These are phyloP conservation scores for Umbelopsis vinacea DNA, from an alignment of 192 early-diverging fungal genomes.

Conservation along the genomic window DNA sequence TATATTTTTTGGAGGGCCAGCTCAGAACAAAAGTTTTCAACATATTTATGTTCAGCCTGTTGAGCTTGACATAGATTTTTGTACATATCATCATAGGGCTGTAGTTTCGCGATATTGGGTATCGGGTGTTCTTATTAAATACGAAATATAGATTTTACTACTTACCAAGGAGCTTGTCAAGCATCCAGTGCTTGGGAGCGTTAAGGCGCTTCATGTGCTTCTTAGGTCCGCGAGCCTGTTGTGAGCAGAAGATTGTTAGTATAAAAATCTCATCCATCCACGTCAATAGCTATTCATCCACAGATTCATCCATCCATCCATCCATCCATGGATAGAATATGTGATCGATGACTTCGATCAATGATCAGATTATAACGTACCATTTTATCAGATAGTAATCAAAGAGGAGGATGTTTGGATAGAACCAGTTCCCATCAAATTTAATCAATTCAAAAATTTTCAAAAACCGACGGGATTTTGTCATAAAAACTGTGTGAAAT, in stretches of 20 bases:
- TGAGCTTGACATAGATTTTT: conserved; percentile 24
- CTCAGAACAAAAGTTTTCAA: conserved; percentile 25
- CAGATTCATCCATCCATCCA: conserved; percentile 27
- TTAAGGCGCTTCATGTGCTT: conserved; percentile 99
- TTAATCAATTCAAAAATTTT: neutral
- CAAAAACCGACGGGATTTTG: neutral
- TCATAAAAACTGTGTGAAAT: too few species aligned
- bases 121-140: neutral
- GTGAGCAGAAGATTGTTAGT: neutral
- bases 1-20: neutral
- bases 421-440: neutral
- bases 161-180: conserved; percentile 89
- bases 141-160: neutral
- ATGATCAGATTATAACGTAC: neutral
- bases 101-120: neutral
- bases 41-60: conserved; percentile 16
- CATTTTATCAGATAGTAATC: neutral
- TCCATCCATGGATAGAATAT: conserved; percentile 17
- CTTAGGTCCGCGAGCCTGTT: conserved; percentile 91
- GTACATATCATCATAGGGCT: conserved; percentile 21
- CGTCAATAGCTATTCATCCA: conserved; percentile 15
- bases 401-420: neutral
- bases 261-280: neutral
- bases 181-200: conserved; percentile 99
- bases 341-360: neutral